Evolutionary conservation across 2,329 filamentous ascomycete species (phyloP), one percentile per base, ranked within the genome.

Genomic region (Amauroascus niger): DNA sequence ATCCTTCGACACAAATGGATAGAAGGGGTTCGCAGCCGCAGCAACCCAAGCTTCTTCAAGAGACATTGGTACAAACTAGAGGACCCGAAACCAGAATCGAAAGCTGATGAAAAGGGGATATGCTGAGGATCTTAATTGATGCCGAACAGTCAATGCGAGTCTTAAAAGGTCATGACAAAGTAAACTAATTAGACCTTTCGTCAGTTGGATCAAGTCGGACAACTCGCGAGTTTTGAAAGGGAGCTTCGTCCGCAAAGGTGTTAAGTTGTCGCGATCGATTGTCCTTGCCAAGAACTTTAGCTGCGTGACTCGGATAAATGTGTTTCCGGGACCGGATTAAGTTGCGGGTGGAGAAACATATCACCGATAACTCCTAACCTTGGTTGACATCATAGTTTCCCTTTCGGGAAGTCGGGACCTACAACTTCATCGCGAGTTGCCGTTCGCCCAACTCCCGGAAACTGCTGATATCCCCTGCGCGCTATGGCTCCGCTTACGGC

Each of bases 1-100:
- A 66, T 83, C 80, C 76, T 97, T 97, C 69, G 80, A 79, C 64
- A 97, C 74, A 55, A 82, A 69, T 58, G 91, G 89, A 63, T 83
- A 73, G 75, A 93, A 97, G 59, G 89, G 88, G 76, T 82, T 87
- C 79, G 82, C 81, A 72, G 87, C 81, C 75, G 90, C 87, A 79
- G 88, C 87, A 79, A 94, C 86, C 91, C 91, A 97, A 76, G 95
- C 80, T 71, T 93, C 83, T 74, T 85, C 83, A 72, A 95, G 77
- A 78, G 87, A 88, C 74, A 76, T 76, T 58, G 54, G 54, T 44
- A 16, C 49, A 24, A 30, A 18, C 24, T 45, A 22, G 2, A 9
- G 39, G 16, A 26, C 22, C 8, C 7, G 8, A 16, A 16, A 16
- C 5, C n/a, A 16, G 16, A 13, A 16, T n/a, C 9, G 14, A 28